Conservation (phyloP, 768 basidiomycete species). For the Hygrophoropsis aurantiaca region DNA sequence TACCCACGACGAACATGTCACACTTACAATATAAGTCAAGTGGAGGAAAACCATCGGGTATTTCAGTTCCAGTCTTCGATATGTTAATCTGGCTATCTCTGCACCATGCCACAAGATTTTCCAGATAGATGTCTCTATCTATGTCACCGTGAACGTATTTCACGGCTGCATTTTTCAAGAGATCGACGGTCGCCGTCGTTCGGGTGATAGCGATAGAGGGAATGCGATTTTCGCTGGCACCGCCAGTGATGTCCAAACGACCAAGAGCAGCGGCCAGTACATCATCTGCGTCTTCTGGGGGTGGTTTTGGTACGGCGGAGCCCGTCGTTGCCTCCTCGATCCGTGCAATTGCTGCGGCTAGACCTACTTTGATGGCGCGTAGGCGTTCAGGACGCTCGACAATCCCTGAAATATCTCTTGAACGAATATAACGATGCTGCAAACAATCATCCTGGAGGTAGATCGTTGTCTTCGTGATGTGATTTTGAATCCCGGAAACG, state of each 20-base stretch:
- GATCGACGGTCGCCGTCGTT: constrained; percentile 53
- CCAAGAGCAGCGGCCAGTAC: constrained; percentile 48
- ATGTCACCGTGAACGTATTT: constrained; percentile 76
- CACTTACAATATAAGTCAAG: constrained; percentile 80
- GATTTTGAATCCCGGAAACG: too few species aligned
- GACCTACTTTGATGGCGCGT: constrained; percentile 78
- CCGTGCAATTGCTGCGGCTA: constrained; percentile 76
- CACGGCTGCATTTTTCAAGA: constrained; percentile 62
- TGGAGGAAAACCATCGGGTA: constrained; percentile 69
- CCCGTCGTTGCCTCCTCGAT: constrained; percentile 43
- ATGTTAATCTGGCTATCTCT: constrained; percentile 63
- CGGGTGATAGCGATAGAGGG: constrained; percentile 46
- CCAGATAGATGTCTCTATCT: constrained; percentile 64
- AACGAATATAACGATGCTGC: constrained; percentile 76
- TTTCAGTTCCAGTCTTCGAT: constrained; percentile 64
- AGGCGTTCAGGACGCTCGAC: constrained; percentile 92
- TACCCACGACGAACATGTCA: neutral
- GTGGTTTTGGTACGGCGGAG: neutral
- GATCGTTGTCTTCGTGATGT: constrained; percentile 13
- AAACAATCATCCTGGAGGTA: constrained; percentile 73
- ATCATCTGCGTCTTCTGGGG: constrained; percentile 27
- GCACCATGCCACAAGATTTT: constrained; percentile 60
- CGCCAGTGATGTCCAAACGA: constrained; percentile 38
- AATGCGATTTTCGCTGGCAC: constrained; percentile 20
- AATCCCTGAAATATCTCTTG: constrained; percentile 68